Conservation (phyloP, 2,329 filamentous ascomycete species). For the Ilyonectria destructans region DNA sequence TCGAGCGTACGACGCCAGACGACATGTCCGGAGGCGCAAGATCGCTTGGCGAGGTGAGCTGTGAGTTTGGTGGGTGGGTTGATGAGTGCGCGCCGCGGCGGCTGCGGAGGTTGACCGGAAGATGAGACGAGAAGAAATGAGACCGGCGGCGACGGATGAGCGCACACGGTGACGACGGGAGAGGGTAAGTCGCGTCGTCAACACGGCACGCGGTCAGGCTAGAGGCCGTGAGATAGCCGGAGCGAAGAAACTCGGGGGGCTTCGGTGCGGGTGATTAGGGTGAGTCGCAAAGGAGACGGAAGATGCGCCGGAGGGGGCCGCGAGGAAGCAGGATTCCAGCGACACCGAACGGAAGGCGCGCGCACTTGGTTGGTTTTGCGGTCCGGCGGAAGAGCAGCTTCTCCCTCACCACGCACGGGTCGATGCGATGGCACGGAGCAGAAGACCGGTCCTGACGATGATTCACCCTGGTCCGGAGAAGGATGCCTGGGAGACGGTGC, state of each 20-base stretch:
- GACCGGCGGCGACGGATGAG: slow-evolving; percentile 34
- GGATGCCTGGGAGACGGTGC: too few species aligned
- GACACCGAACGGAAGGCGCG: slow-evolving; percentile 44
- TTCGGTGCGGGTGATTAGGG: slow-evolving; percentile 32
- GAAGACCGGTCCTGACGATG: background rate
- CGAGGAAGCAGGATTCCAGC: slow-evolving; percentile 34
- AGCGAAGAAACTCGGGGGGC: slow-evolving; percentile 40
- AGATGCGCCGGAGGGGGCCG: slow-evolving; percentile 43
- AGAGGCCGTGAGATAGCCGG: background rate
- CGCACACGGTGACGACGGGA: slow-evolving; percentile 18
- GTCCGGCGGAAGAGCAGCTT: slow-evolving; percentile 35
- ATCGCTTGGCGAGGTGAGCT: slow-evolving; percentile 11
- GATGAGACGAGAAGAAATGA: slow-evolving; percentile 27
- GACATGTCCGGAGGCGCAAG: slow-evolving; percentile 56
- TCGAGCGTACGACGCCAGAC: slow-evolving; percentile 68
- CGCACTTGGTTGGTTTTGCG: slow-evolving; percentile 38
- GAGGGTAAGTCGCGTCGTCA: slow-evolving; percentile 17
- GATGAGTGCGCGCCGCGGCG: slow-evolving; percentile 29
- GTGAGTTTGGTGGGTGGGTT: slow-evolving; percentile 6
- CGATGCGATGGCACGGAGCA: background rate
- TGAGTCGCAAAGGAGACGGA: slow-evolving; percentile 34
- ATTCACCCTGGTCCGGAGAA: background rate
- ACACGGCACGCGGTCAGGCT: background rate
- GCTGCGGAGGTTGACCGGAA: slow-evolving; percentile 22
- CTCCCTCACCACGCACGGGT: background rate